Evolutionary conservation across 441 rosid genomes (phyloP), one percentile per base, ranked within the genome.

Genomic region (Pelargonium cotyledonis): DNA sequence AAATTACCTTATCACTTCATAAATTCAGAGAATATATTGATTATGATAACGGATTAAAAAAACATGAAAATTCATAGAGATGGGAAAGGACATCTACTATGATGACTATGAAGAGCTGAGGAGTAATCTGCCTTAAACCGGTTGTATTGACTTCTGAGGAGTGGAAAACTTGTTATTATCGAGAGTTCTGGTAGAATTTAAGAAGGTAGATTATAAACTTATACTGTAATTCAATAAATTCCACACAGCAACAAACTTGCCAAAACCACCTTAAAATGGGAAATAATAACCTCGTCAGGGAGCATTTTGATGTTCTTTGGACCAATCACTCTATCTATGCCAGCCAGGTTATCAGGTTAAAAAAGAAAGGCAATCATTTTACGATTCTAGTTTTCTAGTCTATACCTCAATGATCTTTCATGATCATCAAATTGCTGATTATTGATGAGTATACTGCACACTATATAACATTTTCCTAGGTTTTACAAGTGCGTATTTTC

Each of bases 1-100:
- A 65, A 69, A 5, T 60, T n/a, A 47, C 51, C 63, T 61, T 61
- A 62, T 53, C 21, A 16, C 31, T 46, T 3, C 68, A 55, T 31
- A 65, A 23, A 58, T 35, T 66, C 3, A 35, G 63, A 15, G 38
- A 65, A 44, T 40, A 47, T 7, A 66, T 16, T 2, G 12, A 10
- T 41, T 53, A 18, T 1, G 6, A 66, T 35, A 2, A n/a, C 19
- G 29, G 8, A 10, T 43, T 8, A 23, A 62, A 21, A 49, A 58
- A 14, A 14, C 31, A 26, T n/a, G 46, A 68, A 64, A 69, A 41
- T 51, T 26, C 67, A 75, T 35, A 31, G 38, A 29, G 40, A 14
- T 14, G 63, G 21, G 31, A 38, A 9, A 65, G 9, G 38, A 58
- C 57, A 51, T 51, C 18, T n/a, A 51, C 57, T 26, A 26, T 26